phyloP scores from a whole-genome alignment of 2,329 filamentous ascomycete genomes.

The Mycocentrospora acerina region DNA sequence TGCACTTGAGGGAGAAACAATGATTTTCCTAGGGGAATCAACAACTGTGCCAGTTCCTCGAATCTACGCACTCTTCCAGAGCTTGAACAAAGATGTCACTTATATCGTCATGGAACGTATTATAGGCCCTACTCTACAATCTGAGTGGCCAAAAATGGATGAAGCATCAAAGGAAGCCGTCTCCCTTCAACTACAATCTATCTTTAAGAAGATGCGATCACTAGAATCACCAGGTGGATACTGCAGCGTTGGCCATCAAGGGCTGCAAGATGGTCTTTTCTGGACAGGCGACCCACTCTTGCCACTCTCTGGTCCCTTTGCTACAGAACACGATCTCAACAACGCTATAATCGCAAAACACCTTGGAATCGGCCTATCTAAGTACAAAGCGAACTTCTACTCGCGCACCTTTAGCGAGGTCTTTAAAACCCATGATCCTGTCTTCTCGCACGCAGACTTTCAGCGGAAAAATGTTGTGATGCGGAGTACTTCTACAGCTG shows the following conservation, averaged over 20 bases:
- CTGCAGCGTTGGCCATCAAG: slow-evolving; percentile 12
- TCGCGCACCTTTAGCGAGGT: slow-evolving; percentile 3
- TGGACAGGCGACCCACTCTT: slow-evolving; percentile 1
- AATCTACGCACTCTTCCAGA: slow-evolving; percentile 12
- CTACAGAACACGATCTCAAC: slow-evolving; percentile 12
- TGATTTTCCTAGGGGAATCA: slow-evolving; percentile 9
- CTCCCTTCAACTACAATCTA: not conserved
- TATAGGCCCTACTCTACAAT: slow-evolving; percentile 4
- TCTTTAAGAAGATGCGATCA: slow-evolving; percentile 10
- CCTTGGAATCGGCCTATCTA: slow-evolving; percentile 4
- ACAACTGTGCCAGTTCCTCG: slow-evolving; percentile 10
- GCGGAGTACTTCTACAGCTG: slow-evolving; percentile 3
- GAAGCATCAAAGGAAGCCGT: slow-evolving; percentile 6
- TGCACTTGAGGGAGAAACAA: slow-evolving; percentile 10
- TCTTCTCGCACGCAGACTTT: slow-evolving; percentile 15
- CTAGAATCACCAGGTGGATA: slow-evolving; percentile 13
- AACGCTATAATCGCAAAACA: slow-evolving; percentile 9
- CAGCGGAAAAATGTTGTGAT: slow-evolving; percentile 11
- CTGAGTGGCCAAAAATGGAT: slow-evolving; percentile 5
- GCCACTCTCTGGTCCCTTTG: slow-evolving; percentile 13
- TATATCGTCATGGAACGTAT: slow-evolving; percentile 16
- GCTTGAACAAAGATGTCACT: not conserved
- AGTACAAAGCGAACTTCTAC: slow-evolving; percentile 10
- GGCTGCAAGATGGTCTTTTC: slow-evolving; percentile 8
- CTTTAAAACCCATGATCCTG: slow-evolving; percentile 7